Evolutionary conservation across 2,329 filamentous ascomycete species (phyloP).

Genomic region (Verticillium dahliae): DNA sequence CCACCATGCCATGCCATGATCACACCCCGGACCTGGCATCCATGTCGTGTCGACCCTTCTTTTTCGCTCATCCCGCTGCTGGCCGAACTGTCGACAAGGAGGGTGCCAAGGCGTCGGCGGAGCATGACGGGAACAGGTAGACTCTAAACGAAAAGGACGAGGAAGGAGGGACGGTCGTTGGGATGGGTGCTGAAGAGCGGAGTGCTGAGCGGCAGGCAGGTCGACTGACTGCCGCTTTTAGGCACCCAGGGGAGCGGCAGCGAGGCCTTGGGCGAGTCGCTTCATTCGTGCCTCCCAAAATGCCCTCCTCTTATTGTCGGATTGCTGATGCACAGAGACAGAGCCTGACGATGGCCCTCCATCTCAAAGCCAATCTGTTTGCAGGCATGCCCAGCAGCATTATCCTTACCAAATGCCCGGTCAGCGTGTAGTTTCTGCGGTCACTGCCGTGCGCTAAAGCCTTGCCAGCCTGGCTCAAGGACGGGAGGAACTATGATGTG

Average conservation of each 20-base stretch:
- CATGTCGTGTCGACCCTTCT: background rate
- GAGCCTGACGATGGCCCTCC: too few relatives aligned
- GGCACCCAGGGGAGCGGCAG: too few relatives aligned
- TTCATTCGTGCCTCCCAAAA: too few relatives aligned
- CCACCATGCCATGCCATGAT: background rate
- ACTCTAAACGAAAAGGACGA: background rate
- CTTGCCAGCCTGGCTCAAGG: background rate
- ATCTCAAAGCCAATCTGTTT: background rate
- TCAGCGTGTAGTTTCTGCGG: background rate
- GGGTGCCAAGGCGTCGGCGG: background rate
- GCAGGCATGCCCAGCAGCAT: background rate
- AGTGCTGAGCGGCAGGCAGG: background rate
- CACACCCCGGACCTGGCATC: background rate
- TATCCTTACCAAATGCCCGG: background rate
- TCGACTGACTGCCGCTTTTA: too few relatives aligned
- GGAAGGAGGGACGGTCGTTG: background rate
- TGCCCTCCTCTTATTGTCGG: background rate
- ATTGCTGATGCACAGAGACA: background rate
- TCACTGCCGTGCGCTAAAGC: background rate
- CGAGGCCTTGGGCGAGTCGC: too few relatives aligned
- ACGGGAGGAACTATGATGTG: background rate
- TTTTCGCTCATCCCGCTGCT: background rate
- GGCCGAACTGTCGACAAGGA: background rate
- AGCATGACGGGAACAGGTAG: background rate
- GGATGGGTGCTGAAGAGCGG: background rate